Evolutionary conservation across 148 eudicot genomes (phyloP), one percentile per base, ranked within the genome.

Genomic region (Chenopodium formosanum): DNA sequence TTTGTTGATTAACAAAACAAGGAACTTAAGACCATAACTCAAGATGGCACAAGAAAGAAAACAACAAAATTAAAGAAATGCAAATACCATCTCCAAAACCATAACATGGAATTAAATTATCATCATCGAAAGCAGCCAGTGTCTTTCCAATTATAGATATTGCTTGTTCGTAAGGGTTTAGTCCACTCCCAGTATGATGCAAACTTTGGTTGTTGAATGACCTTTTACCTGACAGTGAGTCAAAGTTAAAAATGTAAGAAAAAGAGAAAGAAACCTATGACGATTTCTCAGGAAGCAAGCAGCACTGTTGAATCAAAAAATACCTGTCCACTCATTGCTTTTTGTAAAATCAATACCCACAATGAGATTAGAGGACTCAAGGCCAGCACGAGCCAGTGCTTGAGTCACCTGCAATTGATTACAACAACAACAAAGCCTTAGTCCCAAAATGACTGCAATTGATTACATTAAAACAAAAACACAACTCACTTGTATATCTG

Each of bases 291-390:
- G 17, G 8, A 75, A 32, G 60, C 19, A 11, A 84, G 52, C 27
- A 29, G 20, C 31, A 70, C 12, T 67, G 69, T 22, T 7, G 20
- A 82, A 69, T 58, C 84, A 77, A 34, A 32, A 58, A 9, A 76
- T 79, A 96, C 99, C 99, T 79, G 98, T 96, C 99, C 99, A 96
- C 84, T 96, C 99, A 85, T 96, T 96, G 91, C 99, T 96, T 87
- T 96, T 96, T 19, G 99, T 96, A 85, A 94, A 96, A 86, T 96
- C 99, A 64, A 96, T 88, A 47, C 98, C 99, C 66, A 96, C 87
- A 74, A 96, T 94, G 31, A 96, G 97, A 89, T 96, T 96, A 63
- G 98, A 94, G 82, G 99, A 96, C 84, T 94, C 99, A 58, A 96
- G 95, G 46, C 99, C 99, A 85, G 97, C 97, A 73, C 86, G 91